phyloP scores from a whole-genome alignment of 2,329 filamentous ascomycete genomes.

The Fusarium napiforme region DNA sequence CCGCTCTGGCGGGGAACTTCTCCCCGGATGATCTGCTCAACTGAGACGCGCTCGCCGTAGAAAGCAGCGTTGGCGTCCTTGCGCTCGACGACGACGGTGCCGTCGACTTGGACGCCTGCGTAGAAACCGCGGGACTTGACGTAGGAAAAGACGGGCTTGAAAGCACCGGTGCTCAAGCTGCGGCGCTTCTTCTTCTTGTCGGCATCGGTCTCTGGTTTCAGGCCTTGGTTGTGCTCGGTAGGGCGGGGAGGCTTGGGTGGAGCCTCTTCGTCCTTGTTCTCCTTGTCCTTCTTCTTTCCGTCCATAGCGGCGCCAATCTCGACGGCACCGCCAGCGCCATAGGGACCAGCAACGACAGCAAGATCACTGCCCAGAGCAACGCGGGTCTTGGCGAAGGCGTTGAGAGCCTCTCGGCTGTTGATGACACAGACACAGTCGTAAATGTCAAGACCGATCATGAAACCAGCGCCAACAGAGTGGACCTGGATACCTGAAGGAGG shows the following conservation, averaged over 20 bases:
- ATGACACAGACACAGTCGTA: conserved; percentile 92
- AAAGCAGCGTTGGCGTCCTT: conserved; percentile 90
- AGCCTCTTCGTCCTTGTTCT: conserved; percentile 49
- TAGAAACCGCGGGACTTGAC: conserved; percentile 92
- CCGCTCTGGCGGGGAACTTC: conserved; percentile 45
- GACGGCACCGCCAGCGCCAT: conserved; percentile 77
- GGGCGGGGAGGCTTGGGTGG: conserved; percentile 22
- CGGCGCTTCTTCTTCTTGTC: conserved; percentile 46
- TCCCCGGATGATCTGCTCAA: conserved; percentile 61
- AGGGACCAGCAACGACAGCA: conserved; percentile 75
- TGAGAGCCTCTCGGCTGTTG: conserved; percentile 79
- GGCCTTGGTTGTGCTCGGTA: conserved; percentile 29
- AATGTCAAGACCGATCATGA: conserved; percentile 84
- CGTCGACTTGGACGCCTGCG: conserved; percentile 86
- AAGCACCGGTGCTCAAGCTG: conserved; percentile 44
- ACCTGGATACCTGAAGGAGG: conserved; percentile 85
- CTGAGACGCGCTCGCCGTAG: conserved; percentile 71
- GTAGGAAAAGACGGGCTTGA: conserved; percentile 69
- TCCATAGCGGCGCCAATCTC: conserved; percentile 61
- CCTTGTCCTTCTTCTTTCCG: conserved; percentile 60
- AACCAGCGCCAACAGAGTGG: conserved; percentile 81
- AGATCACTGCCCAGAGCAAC: conserved; percentile 83
- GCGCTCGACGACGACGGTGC: conserved; percentile 85
- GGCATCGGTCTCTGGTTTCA: conserved; percentile 40
- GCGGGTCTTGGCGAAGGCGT: conserved; percentile 79